These are phyloP conservation scores for Dichotomopilus funicola DNA, from an alignment of 2,329 filamentous ascomycete species.

Conservation along the genomic window DNA sequence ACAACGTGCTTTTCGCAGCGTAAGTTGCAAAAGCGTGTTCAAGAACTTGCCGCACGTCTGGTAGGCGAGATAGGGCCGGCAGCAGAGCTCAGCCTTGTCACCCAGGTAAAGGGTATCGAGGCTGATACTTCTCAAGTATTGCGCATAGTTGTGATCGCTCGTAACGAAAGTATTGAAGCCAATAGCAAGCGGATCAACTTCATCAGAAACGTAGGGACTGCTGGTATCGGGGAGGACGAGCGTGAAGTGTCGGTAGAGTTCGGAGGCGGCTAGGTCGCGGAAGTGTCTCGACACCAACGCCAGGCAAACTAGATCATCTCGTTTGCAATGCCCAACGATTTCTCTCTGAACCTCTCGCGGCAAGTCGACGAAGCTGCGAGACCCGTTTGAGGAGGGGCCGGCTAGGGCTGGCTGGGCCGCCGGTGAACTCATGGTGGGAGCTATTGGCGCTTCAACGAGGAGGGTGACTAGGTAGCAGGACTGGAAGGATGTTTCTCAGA, in stretches of 20 bases:
- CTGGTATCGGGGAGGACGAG: conserved; percentile 58
- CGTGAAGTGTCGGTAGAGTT: conserved; percentile 54
- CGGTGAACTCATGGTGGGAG: conserved; percentile 31
- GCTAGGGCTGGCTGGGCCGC: conserved; percentile 4
- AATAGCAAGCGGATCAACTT: conserved; percentile 45
- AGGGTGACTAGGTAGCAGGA: too few species aligned
- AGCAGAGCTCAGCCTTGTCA: conserved; percentile 46
- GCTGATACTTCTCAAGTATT: conserved; percentile 48
- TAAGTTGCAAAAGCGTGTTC: conserved; percentile 52
- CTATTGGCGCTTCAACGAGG: background rate
- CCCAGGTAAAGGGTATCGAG: conserved; percentile 51
- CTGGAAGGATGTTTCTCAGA: too few species aligned
- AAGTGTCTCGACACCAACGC: conserved; percentile 53
- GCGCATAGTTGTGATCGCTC: conserved; percentile 57
- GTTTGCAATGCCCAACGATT: conserved; percentile 43
- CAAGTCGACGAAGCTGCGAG: conserved; percentile 34
- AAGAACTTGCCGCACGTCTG: conserved; percentile 57
- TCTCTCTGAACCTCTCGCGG: conserved; percentile 44
- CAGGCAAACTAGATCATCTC: conserved; percentile 49
- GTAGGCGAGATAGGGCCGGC: conserved; percentile 48
- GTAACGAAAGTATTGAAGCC: conserved; percentile 56
- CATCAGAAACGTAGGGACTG: conserved; percentile 40
- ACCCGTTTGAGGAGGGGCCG: background rate
- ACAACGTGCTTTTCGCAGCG: conserved; percentile 47
- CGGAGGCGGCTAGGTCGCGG: conserved; percentile 49